These are phyloP conservation scores for Eucalyptus grandis DNA, from an alignment of 345 rosid species.

Conservation along the genomic window DNA sequence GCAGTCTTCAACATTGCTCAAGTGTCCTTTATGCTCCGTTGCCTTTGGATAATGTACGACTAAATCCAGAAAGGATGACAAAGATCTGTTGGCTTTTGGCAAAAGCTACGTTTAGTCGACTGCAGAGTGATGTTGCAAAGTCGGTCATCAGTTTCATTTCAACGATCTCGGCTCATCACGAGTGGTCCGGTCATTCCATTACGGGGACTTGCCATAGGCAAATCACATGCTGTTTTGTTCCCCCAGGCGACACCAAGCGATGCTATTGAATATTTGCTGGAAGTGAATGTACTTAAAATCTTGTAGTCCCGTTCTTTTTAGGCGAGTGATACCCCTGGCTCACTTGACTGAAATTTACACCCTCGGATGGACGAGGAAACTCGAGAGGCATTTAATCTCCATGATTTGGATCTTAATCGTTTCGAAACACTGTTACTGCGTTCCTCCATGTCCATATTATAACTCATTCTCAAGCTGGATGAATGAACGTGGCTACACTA, in stretches of 20 bases:
- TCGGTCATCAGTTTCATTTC: too few relatives aligned
- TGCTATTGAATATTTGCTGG: neutral
- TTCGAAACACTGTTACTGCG: neutral
- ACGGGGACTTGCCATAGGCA: neutral
- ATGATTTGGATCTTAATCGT: neutral
- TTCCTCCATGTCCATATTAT: neutral
- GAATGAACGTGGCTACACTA: neutral
- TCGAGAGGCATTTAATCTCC: neutral
- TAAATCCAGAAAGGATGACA: neutral
- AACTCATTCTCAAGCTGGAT: neutral
- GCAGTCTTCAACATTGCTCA: neutral
- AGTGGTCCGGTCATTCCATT: neutral
- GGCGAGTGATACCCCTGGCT: neutral
- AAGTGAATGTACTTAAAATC: neutral
- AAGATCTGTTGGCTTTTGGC: neutral
- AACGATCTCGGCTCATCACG: too few relatives aligned
- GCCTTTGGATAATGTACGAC: neutral
- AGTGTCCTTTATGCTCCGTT: neutral
- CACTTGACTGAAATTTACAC: neutral
- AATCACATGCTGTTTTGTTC: neutral
- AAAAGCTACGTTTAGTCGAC: neutral
- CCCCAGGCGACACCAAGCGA: neutral
- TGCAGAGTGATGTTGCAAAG: neutral
- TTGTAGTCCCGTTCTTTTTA: neutral
- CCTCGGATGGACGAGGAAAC: neutral